These are phyloP conservation scores for Hyphopichia homilentoma DNA, from an alignment of 805 yeast species.

Conservation along the genomic window DNA sequence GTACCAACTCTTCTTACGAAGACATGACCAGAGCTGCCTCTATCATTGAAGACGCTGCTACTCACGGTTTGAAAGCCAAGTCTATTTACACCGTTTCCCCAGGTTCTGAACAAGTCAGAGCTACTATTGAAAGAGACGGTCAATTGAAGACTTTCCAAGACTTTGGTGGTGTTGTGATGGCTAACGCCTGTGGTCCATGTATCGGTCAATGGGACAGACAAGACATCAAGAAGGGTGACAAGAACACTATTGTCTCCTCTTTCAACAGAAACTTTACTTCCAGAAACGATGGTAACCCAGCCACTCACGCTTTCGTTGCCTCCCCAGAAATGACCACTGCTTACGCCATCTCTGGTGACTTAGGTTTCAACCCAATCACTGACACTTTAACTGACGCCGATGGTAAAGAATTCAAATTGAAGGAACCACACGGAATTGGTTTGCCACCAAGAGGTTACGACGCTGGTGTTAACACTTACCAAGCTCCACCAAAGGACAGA, in stretches of 20 bases:
- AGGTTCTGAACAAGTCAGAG: conserved; percentile 98
- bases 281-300: conserved; percentile 97
- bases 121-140: conserved; percentile 96
- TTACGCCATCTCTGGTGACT: conserved; percentile 92
- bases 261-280: conserved; percentile 98
- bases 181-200: conserved; percentile 99
- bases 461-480: conserved; percentile 91
- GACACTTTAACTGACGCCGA: conserved; percentile 83
- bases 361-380: conserved; percentile 93
- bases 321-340: conserved; percentile 97
- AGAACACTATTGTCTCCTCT: conserved; percentile 94
- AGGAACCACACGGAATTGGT: conserved; percentile 87
- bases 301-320: conserved; percentile 94
- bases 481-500: conserved; percentile 94
- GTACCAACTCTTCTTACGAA: conserved; percentile 98
- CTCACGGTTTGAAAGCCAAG: conserved; percentile 88
- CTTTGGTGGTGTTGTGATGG: conserved; percentile 90
- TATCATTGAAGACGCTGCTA: conserved; percentile 84
- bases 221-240: conserved; percentile 88
- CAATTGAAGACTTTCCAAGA: conserved; percentile 82
- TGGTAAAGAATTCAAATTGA: conserved; percentile 86
- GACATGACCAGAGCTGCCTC: conserved; percentile 97
- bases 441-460: conserved; percentile 89
- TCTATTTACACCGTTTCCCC: conserved; percentile 92
- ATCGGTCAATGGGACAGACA: conserved; percentile 99